A percentile compares a stretch with the other conserved stretches of the same genome.
phyloP scores from a whole-genome alignment of 1,284 basidiomycete species.

The Ustilago cynodontis region DNA sequence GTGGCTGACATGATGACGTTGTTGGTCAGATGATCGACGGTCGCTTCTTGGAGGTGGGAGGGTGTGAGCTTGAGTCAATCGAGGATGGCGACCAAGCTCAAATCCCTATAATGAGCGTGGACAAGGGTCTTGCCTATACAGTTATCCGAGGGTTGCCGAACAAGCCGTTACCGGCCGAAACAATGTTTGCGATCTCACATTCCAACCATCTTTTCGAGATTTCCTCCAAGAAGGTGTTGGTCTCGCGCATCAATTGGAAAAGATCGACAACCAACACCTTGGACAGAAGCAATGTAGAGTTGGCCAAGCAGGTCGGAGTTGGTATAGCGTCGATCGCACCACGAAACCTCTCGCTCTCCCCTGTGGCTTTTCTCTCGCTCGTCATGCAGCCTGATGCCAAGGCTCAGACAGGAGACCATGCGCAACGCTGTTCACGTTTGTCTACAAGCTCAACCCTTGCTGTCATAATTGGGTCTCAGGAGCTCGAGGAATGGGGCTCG shows the following conservation, averaged over 20 bases:
- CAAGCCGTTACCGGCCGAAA: constrained; percentile 10
- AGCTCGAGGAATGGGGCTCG: neutral
- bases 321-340: constrained; percentile 1
- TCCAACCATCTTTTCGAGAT: constrained; percentile 9
- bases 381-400: neutral
- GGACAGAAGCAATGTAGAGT: constrained; percentile 20
- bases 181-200: constrained; percentile 15
- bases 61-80: neutral
- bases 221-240: constrained; percentile 6
- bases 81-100: neutral
- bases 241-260: neutral
- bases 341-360: neutral
- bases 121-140: constrained; percentile 12
- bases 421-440: constrained; percentile 3
- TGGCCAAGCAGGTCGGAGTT: constrained; percentile 34
- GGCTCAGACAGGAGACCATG: neutral
- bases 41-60: neutral
- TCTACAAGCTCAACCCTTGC: neutral
- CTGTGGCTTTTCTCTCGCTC: neutral
- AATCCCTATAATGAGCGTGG: too few relatives aligned
- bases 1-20: constrained; percentile 18
- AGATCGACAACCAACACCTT: constrained; percentile 19
- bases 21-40: neutral
- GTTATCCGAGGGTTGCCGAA: constrained; percentile 21
- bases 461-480: neutral